A percentile compares a stretch with the other conserved stretches of the same genome.
Conservation (phyloP, 2,329 filamentous ascomycete genomes). For the Penicillium sp. region DNA sequence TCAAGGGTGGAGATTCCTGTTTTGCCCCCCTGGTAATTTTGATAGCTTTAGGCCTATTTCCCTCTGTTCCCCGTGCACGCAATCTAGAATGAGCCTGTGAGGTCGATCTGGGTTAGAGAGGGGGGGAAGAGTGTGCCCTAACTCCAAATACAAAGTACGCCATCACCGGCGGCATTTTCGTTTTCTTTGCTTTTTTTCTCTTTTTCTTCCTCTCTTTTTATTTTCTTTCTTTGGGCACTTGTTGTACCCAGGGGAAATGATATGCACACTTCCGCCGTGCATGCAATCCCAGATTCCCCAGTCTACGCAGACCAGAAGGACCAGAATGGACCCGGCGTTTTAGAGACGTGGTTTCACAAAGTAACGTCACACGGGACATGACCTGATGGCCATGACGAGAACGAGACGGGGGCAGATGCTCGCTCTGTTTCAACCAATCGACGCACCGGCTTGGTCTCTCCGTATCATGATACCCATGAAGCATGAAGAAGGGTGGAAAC, state of each 20-base stretch:
- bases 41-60: too few species aligned
- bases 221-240: constrained; percentile 16
- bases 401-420: constrained; percentile 20
- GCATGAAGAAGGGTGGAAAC: not conserved
- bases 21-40: constrained; percentile 12
- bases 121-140: not conserved
- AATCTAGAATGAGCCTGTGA: not conserved
- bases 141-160: constrained; percentile 3
- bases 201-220: constrained; percentile 11
- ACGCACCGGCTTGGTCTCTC: not conserved
- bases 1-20: not conserved
- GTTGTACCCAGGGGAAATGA: constrained; percentile 30
- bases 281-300: constrained; percentile 25
- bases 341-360: constrained; percentile 37
- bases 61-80: not conserved
- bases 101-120: not conserved
- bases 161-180: not conserved
- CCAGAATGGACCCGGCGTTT: constrained; percentile 29
- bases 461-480: not conserved
- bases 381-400: constrained; percentile 31
- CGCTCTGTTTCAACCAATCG: constrained; percentile 26
- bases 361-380: constrained; percentile 40
- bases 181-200: constrained; percentile 7
- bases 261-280: constrained; percentile 35
- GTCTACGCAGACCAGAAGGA: constrained; percentile 15